Evolutionary conservation across 805 yeast species (phyloP), one percentile per base, ranked within the genome.

Genomic region (Priceomyces melissophilus): DNA sequence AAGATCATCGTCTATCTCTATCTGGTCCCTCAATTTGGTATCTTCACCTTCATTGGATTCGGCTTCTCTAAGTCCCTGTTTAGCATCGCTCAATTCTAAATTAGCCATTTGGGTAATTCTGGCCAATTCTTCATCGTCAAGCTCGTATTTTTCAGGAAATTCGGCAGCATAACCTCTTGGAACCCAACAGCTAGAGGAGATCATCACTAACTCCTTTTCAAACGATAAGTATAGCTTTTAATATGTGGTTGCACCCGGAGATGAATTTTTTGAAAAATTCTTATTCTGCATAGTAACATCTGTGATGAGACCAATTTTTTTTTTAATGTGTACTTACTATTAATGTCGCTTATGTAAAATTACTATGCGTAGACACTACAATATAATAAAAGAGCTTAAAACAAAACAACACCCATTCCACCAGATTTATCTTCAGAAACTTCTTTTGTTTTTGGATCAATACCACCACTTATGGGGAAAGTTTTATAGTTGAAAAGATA

Each of bases 141-240:
- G 68, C 50, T 87, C 96, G 54, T 88, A 89, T 57, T 84, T 79
- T 54, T 81, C 87, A 4, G 99, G 98, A 58, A 83, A 87, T 62
- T 90, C 97, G 30, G 95, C 78, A 23, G 99, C 95, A 62, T 75
- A 85, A 4, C 99, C 99, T 55, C 96, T 79, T 37, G 98, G 97
- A 16, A 91, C 96, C 98, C 99, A 93, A 38, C 82, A 71, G 37
- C 93, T 82, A 20, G 97, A 84, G 30, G 99, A 88, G 48, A 91
- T 84, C 96, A 90, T 89, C 35, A 8, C 50, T 28, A 13, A 20
- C 8, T 20, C 25, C 25, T 20, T 20, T 20, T 20, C 7, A 5
- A 20, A 20, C 25, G 25, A 20, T 20, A 8, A 4, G 4, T 20
- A 20, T 20, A 5, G 8, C 25, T 20, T 20, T 8, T 20, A 8